A percentile compares a stretch with the other conserved stretches of the same genome.
Evolutionary conservation across 148 eudicot genomes (phyloP).

Genomic region (Beta vulgaris): DNA sequence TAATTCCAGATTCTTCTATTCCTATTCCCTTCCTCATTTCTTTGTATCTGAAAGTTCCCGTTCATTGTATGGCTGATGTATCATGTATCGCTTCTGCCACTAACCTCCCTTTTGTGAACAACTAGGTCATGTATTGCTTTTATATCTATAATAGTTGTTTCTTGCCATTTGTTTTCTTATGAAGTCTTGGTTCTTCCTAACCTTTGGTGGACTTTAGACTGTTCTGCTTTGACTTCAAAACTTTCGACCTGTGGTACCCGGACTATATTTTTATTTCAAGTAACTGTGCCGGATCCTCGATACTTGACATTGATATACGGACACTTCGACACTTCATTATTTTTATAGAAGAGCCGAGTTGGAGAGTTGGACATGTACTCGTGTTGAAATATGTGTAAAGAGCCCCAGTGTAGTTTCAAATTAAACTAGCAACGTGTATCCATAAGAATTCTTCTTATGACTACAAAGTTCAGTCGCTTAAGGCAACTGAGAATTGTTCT

Average conservation of each 20-base stretch:
- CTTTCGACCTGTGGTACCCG: too few species aligned
- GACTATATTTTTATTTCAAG: too few species aligned
- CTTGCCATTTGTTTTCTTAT: neutral
- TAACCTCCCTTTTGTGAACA: conserved; percentile 1
- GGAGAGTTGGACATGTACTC: too few species aligned
- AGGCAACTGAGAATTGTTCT: conserved; percentile 5
- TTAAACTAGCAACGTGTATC: neutral
- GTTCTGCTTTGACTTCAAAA: neutral
- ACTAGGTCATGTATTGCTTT: neutral
- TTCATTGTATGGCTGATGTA: conserved; percentile 16
- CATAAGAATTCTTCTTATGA: conserved; percentile 7
- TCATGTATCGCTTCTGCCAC: conserved; percentile 13
- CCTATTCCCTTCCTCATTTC: conserved; percentile 8
- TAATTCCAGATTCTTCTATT: conserved; percentile 7
- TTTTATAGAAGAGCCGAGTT: too few species aligned
- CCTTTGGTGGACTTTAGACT: neutral
- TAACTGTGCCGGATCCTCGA: too few species aligned
- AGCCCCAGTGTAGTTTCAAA: neutral
- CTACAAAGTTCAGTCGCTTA: neutral
- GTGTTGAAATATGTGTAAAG: too few species aligned
- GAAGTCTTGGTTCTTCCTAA: neutral
- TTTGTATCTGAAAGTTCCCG: neutral
- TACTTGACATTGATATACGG: too few species aligned
- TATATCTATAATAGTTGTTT: neutral
- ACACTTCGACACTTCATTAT: too few species aligned